Evolutionary conservation across 2,329 filamentous ascomycete species (phyloP), one percentile per base, ranked within the genome.

Genomic region (Fusarium guadeloupense): DNA sequence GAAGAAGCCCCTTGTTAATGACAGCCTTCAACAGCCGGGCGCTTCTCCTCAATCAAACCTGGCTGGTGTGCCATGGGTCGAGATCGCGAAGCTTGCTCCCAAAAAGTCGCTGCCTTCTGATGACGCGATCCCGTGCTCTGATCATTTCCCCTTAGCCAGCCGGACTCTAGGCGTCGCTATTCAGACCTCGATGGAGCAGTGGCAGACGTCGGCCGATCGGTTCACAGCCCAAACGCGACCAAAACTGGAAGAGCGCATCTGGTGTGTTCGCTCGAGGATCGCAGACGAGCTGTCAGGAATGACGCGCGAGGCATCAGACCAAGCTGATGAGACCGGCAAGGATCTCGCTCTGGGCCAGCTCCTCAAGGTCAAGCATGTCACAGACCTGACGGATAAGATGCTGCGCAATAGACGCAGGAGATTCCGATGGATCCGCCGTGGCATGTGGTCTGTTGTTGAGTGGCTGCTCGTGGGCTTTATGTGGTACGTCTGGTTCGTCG

Each of bases 401-500:
- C 82, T 93, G 45, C 82, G 91, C 55, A 83, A 90, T 55, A 82
- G 92, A 46, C 82, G 87, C 13, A 76, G 87, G 25, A 77, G 86
- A 53, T 86, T 95, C 70, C 82, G 91, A 49, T 93, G 92, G 87
- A 76, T 93, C 20, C 82, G 92, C 33, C 82, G 91, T 13, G 86
- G 87, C 1, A 89, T 92, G 13, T 98, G 93, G 84, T 86, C 93
- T 49, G 77, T 89, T 17, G 85, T 97, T 14, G 94, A 98, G 79
- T 97, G 93, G 92, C 79, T 87, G 43, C 83, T 98, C 16, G 87
- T 98, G 33, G 91, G 90, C 5, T 85, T 96, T 67, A 92, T 98
- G 88, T 97, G 95, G 93, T 92, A 90, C 76, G 88, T 96, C 14
- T 98, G 94, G 93, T 86, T 96, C 55, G 80, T 96, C 28, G 93